Percentiles rank a stretch among this genome's conserved stretches.
Evolutionary conservation across 2,329 filamentous ascomycete genomes (phyloP).

Genomic region (Talaromyces atroroseus): DNA sequence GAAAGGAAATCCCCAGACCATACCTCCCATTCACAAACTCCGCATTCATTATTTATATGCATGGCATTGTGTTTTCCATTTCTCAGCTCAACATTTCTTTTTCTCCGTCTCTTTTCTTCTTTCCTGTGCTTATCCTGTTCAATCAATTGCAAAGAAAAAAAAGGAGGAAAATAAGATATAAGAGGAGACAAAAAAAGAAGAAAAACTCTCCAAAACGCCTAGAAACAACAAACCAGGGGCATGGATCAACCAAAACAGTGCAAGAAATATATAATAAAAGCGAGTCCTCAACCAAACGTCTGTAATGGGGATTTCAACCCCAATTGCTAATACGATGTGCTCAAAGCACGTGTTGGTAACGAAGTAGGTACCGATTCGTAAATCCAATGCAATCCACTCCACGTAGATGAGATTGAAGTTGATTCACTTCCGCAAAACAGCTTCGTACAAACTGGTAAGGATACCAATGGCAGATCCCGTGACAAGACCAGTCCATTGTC

Average conservation of each 20-base stretch:
- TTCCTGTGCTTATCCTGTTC: not conserved
- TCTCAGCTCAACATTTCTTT: no score
- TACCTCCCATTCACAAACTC: conserved; percentile 8
- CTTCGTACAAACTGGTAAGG: conserved; percentile 42
- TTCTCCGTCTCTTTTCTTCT: not conserved
- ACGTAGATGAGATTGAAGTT: not conserved
- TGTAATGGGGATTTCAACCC: not conserved
- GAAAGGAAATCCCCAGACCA: conserved; percentile 3
- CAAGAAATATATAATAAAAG: not conserved
- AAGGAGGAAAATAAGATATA: not conserved
- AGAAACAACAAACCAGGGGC: not conserved
- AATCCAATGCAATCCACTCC: not conserved
- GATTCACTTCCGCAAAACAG: conserved; percentile 37
- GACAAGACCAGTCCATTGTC: conserved; percentile 35
- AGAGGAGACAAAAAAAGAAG: not conserved
- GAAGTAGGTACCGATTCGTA: not conserved
- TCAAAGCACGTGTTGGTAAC: not conserved
- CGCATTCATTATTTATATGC: conserved; percentile 13
- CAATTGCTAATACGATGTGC: not conserved
- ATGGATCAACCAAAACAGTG: not conserved
- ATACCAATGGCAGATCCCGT: conserved; percentile 38
- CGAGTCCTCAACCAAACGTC: not conserved
- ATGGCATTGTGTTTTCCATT: conserved; percentile 3
- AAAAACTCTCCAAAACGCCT: not conserved
- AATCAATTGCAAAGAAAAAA: not conserved